Conservation (phyloP, 495 filamentous ascomycete genomes). For the Aspergillus incahuasiensis region DNA sequence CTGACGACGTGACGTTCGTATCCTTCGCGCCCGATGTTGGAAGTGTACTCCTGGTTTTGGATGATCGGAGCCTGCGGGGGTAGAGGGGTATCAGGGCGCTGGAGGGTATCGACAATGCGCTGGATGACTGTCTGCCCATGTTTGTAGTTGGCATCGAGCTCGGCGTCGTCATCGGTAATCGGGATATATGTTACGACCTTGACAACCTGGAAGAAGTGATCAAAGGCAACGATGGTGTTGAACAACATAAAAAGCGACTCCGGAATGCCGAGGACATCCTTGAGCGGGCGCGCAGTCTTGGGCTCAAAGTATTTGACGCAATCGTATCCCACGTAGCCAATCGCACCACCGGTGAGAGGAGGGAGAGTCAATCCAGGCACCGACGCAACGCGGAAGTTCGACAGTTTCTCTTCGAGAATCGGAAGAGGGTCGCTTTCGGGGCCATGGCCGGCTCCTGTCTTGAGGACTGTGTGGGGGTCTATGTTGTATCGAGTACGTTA, state of each 20-base stretch:
- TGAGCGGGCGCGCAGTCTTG: slow-evolving; percentile 77
- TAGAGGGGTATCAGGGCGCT: slow-evolving; percentile 67
- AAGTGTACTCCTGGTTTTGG: slow-evolving; percentile 72
- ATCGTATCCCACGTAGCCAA: slow-evolving; percentile 96
- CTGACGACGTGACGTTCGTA: slow-evolving; percentile 80
- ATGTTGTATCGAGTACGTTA: slow-evolving; percentile 6
- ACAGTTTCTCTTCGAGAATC: slow-evolving; percentile 71
- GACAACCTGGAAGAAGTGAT: slow-evolving; percentile 87
- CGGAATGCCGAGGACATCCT: slow-evolving; percentile 81
- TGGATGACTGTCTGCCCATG: slow-evolving; percentile 58
- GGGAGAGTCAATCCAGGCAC: slow-evolving; percentile 78
- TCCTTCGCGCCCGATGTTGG: slow-evolving; percentile 83
- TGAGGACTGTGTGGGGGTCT: slow-evolving; percentile 81
- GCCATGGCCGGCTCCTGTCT: slow-evolving; percentile 84
- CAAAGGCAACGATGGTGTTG: slow-evolving; percentile 91
- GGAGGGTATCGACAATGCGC: slow-evolving; percentile 62
- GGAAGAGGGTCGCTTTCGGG: slow-evolving; percentile 77
- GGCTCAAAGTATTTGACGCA: slow-evolving; percentile 98
- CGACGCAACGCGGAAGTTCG: slow-evolving; percentile 67
- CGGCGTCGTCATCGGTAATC: slow-evolving; percentile 42
- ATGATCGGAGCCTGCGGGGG: slow-evolving; percentile 70
- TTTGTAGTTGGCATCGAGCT: slow-evolving; percentile 59
- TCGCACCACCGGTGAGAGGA: slow-evolving; percentile 81
- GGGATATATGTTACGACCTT: slow-evolving; percentile 87
- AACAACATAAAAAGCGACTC: slow-evolving; percentile 97